Conservation (phyloP, 306 rosid species). For the Vicia faba region DNA sequence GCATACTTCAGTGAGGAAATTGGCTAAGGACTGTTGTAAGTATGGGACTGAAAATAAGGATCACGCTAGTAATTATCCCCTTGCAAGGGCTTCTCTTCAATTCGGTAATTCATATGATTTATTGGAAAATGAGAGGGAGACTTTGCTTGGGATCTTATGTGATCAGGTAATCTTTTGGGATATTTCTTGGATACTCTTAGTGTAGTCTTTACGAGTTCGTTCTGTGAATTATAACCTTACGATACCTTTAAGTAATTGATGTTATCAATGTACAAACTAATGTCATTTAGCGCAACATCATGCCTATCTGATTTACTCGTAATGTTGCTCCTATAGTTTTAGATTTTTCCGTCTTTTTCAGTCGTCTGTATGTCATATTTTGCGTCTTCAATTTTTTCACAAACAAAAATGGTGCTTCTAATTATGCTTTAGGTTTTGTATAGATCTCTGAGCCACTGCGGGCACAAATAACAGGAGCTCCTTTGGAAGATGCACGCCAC, state of each 20-base stretch:
- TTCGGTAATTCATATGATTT: conserved; percentile 61
- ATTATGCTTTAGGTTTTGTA: conserved; percentile 58
- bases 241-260: background rate
- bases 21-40: conserved; percentile 77
- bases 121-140: conserved; percentile 68
- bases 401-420: conserved; percentile 42
- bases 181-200: conserved; percentile 9
- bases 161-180: conserved; percentile 71
- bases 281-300: background rate
- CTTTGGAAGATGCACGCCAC: conserved; percentile 97
- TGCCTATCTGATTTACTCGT: too few species aligned
- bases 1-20: conserved; percentile 60
- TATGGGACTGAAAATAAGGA: conserved; percentile 72
- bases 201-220: conserved; percentile 25
- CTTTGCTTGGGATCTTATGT: conserved; percentile 60
- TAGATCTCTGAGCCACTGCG: conserved; percentile 86
- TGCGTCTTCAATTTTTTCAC: conserved; percentile 16
- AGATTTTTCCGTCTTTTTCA: background rate
- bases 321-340: too few species aligned
- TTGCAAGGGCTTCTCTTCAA: conserved; percentile 61
- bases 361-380: conserved; percentile 29
- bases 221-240: conserved; percentile 13
- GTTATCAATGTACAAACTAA: conserved; percentile 12
- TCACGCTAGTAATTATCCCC: conserved; percentile 48
- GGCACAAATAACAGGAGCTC: conserved; percentile 88